These are phyloP conservation scores for Mycocalia duriaeana DNA, from an alignment of 1,284 basidiomycete genomes.

Conservation along the genomic window DNA sequence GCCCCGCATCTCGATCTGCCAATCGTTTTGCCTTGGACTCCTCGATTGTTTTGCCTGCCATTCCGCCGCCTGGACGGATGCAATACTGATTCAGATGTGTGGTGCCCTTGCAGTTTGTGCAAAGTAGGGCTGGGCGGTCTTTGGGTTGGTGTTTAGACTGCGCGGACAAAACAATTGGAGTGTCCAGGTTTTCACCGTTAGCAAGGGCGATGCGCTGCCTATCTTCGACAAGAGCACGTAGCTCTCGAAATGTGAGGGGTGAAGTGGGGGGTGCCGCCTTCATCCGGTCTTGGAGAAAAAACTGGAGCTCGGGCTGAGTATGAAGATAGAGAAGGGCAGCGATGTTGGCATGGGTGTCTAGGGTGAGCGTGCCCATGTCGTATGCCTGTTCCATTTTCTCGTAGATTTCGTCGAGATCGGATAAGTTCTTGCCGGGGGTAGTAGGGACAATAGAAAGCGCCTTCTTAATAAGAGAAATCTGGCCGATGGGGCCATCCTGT, in stretches of 20 bases:
- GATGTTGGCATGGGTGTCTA: not conserved
- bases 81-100: slow-evolving; percentile 15
- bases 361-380: not conserved
- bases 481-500: not conserved
- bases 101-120: slow-evolving; percentile 11
- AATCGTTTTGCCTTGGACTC: slow-evolving; percentile 10
- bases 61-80: slow-evolving; percentile 16
- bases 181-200: not conserved
- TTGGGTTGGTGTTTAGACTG: slow-evolving; percentile 1
- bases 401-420: not conserved
- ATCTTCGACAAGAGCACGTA: not conserved
- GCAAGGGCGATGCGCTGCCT: not conserved
- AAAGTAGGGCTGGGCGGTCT: slow-evolving; percentile 3
- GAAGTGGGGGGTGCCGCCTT: not conserved
- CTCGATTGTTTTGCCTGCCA: slow-evolving; percentile 18
- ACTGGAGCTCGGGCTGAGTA: not conserved
- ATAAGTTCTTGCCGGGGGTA: not conserved
- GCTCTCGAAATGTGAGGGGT: not conserved
- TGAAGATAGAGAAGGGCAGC: not conserved
- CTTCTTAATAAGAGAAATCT: not conserved
- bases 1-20: not conserved
- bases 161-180: not conserved
- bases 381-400: not conserved
- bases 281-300: not conserved
- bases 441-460: not conserved